Conservation (phyloP, 2,329 filamentous ascomycete genomes). For the Pyricularia pennisetigena region DNA sequence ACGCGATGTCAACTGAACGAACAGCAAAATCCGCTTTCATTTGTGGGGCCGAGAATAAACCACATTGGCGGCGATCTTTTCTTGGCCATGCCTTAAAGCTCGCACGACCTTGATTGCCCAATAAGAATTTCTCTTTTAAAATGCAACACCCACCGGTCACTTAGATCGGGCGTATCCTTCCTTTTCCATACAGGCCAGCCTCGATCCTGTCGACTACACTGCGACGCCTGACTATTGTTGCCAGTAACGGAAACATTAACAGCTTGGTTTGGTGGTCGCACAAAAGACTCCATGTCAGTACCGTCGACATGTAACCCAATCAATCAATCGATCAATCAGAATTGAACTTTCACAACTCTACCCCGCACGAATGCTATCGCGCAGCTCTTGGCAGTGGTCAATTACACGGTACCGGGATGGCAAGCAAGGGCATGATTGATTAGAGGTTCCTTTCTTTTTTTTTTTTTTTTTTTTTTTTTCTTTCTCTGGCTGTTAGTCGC, state of each 20-base stretch:
- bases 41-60: background rate
- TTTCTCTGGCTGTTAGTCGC: background rate
- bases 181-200: background rate
- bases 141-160: background rate
- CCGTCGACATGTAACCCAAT: background rate
- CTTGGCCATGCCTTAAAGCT: background rate
- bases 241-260: too few species aligned
- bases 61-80: background rate
- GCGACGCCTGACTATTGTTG: background rate
- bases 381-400: background rate
- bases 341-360: background rate
- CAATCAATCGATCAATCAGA: background rate
- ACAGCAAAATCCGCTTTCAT: background rate
- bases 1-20: background rate
- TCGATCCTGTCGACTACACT: background rate
- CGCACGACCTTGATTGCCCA: background rate
- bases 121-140: background rate
- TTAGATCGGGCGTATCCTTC: background rate
- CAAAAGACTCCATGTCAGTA: too few species aligned
- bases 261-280: too few species aligned
- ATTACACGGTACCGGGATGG: background rate
- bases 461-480: too few species aligned
- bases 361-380: background rate
- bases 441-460: background rate
- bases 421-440: background rate